Percentiles rank a stretch among this genome's conserved stretches.
phyloP scores from a whole-genome alignment of 2,329 filamentous ascomycete species.

The Lasiodiplodia sp. region DNA sequence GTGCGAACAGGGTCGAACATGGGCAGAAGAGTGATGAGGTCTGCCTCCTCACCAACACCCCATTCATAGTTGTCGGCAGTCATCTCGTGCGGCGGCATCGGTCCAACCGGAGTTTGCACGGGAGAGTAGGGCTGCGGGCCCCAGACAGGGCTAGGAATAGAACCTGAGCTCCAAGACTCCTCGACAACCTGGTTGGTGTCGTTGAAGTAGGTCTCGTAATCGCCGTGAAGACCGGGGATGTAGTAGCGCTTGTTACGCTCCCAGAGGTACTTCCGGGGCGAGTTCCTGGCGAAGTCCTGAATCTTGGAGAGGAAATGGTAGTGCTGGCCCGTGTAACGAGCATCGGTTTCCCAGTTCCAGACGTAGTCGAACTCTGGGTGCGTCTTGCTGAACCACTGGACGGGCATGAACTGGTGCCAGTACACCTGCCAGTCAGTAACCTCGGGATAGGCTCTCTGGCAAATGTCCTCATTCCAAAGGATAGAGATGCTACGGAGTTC shows the following conservation, averaged over 20 bases:
- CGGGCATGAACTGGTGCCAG: slow-evolving; percentile 71
- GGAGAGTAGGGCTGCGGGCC: slow-evolving; percentile 76
- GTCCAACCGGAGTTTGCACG: slow-evolving; percentile 79
- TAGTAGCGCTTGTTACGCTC: slow-evolving; percentile 66
- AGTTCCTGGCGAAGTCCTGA: slow-evolving; percentile 58
- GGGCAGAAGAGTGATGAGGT: slow-evolving; percentile 89
- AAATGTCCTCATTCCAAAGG: slow-evolving; percentile 71
- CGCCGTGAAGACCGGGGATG: slow-evolving; percentile 60
- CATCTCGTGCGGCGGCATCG: slow-evolving; percentile 72
- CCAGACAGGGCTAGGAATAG: slow-evolving; percentile 72
- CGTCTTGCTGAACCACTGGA: slow-evolving; percentile 77
- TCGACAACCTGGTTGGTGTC: slow-evolving; percentile 52
- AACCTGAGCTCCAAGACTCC: slow-evolving; percentile 46
- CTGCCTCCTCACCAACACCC: slow-evolving; percentile 90
- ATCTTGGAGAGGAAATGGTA: slow-evolving; percentile 79
- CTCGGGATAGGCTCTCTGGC: slow-evolving; percentile 57
- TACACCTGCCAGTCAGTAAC: slow-evolving; percentile 58
- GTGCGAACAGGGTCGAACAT: slow-evolving; percentile 90
- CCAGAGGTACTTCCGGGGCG: slow-evolving; percentile 66
- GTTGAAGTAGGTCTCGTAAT: slow-evolving; percentile 55
- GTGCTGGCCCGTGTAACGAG: slow-evolving; percentile 79
- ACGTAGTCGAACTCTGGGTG: slow-evolving; percentile 81
- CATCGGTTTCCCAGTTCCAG: slow-evolving; percentile 88
- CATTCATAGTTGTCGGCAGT: slow-evolving; percentile 83
- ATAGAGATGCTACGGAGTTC: slow-evolving; percentile 76